A percentile compares a stretch with the other conserved stretches of the same genome.
These are phyloP conservation scores for Chalciporus sphaerocephalus DNA, from an alignment of 768 basidiomycete genomes.

Conservation along the genomic window DNA sequence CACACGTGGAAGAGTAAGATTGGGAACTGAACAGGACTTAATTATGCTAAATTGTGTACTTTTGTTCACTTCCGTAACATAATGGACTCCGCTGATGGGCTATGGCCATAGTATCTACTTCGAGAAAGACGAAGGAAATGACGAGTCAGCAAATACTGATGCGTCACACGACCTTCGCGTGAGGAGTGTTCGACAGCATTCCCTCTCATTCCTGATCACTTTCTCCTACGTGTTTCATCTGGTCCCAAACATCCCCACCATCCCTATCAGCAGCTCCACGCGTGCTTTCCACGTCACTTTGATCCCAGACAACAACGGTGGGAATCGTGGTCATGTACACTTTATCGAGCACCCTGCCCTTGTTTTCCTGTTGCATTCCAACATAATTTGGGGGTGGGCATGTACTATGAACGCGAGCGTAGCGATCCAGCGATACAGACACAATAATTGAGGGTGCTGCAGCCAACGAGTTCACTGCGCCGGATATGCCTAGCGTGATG, in stretches of 20 bases:
- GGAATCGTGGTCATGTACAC: slow-evolving; percentile 59
- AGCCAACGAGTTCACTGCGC: slow-evolving; percentile 63
- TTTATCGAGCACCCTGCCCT: slow-evolving; percentile 61
- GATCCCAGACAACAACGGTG: slow-evolving; percentile 63
- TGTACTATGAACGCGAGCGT: slow-evolving; percentile 63
- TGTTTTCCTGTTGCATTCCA: slow-evolving; percentile 50
- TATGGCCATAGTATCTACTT: neutral
- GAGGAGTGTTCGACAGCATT: neutral
- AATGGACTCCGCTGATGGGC: neutral
- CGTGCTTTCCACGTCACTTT: slow-evolving; percentile 20
- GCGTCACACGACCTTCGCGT: too few relatives aligned
- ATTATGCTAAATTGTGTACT: neutral
- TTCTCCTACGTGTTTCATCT: slow-evolving; percentile 52
- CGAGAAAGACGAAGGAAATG: neutral
- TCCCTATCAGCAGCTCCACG: slow-evolving; percentile 26
- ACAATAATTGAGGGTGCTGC: slow-evolving; percentile 49
- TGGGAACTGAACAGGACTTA: slow-evolving; percentile 33
- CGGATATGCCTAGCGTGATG: slow-evolving; percentile 54
- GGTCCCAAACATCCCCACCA: slow-evolving; percentile 66
- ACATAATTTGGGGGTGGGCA: slow-evolving; percentile 45
- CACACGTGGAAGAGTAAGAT: slow-evolving; percentile 85
- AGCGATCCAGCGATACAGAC: slow-evolving; percentile 67
- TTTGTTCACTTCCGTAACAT: neutral
- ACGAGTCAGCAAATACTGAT: too few relatives aligned
- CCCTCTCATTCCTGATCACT: slow-evolving; percentile 29